A percentile compares a stretch with the other conserved stretches of the same genome.
Evolutionary conservation across 164 flowering plant species (phyloP).

Genomic region (Liquidambar formosana): DNA sequence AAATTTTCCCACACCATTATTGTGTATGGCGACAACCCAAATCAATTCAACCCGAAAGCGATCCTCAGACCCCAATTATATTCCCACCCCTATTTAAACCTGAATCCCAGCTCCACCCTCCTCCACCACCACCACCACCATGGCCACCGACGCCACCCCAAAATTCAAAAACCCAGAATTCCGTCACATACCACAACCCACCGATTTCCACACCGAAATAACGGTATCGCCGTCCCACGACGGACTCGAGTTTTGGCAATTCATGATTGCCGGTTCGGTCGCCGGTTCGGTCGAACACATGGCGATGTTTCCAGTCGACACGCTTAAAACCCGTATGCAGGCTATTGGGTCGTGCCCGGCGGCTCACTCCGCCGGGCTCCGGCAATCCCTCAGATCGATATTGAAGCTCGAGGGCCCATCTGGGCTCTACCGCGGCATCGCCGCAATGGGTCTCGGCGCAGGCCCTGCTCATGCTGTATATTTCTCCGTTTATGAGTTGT

Average conservation of each 20-base stretch:
- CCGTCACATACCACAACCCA: constrained; percentile 26
- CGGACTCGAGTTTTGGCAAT: constrained; percentile 52
- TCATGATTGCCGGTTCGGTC: constrained; percentile 52
- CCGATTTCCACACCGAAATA: constrained; percentile 31
- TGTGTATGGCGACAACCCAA: neutral
- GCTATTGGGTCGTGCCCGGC: constrained; percentile 53
- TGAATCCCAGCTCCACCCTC: neutral
- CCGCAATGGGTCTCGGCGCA: constrained; percentile 82
- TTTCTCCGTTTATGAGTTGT: constrained; percentile 64
- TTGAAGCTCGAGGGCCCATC: constrained; percentile 50
- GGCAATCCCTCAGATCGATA: constrained; percentile 36
- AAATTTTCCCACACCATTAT: too few species aligned
- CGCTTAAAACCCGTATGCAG: constrained; percentile 53
- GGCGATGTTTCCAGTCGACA: constrained; percentile 58
- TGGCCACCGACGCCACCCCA: constrained; percentile 37
- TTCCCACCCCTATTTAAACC: neutral
- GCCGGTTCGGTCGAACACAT: constrained; percentile 51
- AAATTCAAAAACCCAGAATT: constrained; percentile 40
- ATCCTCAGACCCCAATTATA: neutral
- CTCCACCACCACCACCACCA: neutral
- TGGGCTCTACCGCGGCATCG: constrained; percentile 79
- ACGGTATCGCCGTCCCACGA: constrained; percentile 28
- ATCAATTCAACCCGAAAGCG: neutral
- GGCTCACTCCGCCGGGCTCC: constrained; percentile 34
- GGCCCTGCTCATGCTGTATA: constrained; percentile 92